A percentile compares a stretch with the other conserved stretches of the same genome.
Conservation (phyloP, 2,329 filamentous ascomycete species). For the Triangularia setosa region DNA sequence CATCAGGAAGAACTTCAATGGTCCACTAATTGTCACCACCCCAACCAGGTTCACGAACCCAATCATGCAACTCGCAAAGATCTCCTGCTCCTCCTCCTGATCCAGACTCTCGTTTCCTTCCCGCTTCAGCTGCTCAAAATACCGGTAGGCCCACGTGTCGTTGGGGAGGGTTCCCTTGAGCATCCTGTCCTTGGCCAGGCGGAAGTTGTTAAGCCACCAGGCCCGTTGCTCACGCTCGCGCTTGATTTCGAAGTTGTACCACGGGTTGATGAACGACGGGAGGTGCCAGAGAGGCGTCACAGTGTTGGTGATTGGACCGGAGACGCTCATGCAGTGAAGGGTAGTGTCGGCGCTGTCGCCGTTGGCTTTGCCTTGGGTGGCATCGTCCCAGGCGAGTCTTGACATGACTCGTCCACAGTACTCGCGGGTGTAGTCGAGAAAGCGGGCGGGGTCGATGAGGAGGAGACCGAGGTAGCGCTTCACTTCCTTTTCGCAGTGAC, state of each 20-base stretch:
- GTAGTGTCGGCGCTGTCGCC: conserved; percentile 45
- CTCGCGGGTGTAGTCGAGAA: conserved; percentile 44
- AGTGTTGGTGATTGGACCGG: conserved; percentile 48
- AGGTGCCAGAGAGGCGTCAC: conserved; percentile 46
- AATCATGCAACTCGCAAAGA: conserved; percentile 48
- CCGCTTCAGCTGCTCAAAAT: conserved; percentile 41
- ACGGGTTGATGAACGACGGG: conserved; percentile 43
- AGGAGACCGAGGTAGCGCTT: conserved; percentile 44
- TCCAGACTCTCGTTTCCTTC: conserved; percentile 39
- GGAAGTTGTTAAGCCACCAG: conserved; percentile 45
- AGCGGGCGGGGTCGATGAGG: conserved; percentile 43
- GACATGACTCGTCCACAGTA: conserved; percentile 49
- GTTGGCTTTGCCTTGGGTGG: conserved; percentile 42
- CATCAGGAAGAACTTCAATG: conserved; percentile 50
- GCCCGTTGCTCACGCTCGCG: conserved; percentile 41
- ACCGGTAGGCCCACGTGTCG: conserved; percentile 47
- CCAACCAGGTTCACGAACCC: conserved; percentile 50
- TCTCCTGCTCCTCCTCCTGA: conserved; percentile 41
- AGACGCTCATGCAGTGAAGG: conserved; percentile 49
- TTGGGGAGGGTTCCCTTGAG: conserved; percentile 37
- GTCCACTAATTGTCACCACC: conserved; percentile 47
- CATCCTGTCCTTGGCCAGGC: conserved; percentile 39
- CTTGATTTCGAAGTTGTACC: conserved; percentile 43
- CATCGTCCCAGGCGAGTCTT: conserved; percentile 47
- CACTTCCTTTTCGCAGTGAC: conserved; percentile 45